Evolutionary conservation across 163 green algal species (phyloP).

Genomic region (Volvox carteri): DNA sequence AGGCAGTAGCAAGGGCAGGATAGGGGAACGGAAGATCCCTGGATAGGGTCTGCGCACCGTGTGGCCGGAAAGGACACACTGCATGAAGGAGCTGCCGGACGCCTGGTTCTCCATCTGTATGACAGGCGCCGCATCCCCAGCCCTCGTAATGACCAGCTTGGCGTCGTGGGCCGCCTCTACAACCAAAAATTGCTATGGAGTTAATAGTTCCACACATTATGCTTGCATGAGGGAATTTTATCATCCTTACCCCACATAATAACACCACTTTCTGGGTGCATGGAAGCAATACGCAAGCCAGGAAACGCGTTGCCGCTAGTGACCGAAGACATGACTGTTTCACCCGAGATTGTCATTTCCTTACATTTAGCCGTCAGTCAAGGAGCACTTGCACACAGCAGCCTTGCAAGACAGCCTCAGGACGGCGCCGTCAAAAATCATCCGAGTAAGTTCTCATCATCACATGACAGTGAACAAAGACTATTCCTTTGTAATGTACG

Average conservation of each 20-base stretch:
- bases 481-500: too few species aligned
- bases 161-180: constrained; percentile 5
- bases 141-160: neutral
- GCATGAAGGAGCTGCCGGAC: constrained; percentile 2
- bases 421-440: constrained; percentile 9
- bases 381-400: neutral
- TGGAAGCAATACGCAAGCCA: constrained; percentile 14
- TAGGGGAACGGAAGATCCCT: too few species aligned
- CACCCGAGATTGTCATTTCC: neutral
- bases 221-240: neutral
- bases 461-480: neutral
- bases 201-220: neutral
- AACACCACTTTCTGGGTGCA: constrained; percentile 4
- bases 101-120: constrained; percentile 28
- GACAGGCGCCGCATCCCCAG: constrained; percentile 7
- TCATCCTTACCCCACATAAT: constrained; percentile 45
- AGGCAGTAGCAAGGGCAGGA: too few species aligned
- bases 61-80: constrained; percentile 15
- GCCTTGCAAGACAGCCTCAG: neutral
- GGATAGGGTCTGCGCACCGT: too few species aligned
- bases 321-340: neutral
- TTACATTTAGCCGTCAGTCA: neutral
- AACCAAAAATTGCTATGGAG: neutral
- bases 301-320: neutral
- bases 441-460: neutral